phyloP scores from a whole-genome alignment of 1,139 yeast genomes.

The Debaryomyces psychrophilus region DNA sequence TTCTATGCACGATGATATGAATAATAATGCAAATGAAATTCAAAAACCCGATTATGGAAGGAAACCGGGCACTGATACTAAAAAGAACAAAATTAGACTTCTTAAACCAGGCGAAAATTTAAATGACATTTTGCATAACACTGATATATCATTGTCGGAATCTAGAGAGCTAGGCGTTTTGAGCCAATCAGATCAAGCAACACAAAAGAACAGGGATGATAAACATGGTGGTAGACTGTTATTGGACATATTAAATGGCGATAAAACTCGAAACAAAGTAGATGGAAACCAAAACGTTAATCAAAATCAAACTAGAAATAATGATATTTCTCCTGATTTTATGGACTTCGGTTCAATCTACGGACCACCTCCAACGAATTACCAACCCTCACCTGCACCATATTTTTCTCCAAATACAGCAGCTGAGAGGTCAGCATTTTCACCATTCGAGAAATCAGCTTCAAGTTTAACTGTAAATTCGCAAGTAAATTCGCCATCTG shows the following conservation, averaged over 20 bases:
- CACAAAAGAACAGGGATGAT: not conserved
- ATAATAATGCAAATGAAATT: constrained; percentile 1
- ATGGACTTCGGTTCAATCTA: constrained; percentile 5
- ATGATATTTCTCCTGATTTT: not conserved
- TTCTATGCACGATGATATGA: not conserved
- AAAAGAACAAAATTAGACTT: constrained; percentile 27
- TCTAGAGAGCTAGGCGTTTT: not conserved
- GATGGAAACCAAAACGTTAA: not conserved
- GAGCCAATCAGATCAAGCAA: not conserved
- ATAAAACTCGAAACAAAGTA: constrained; percentile 10
- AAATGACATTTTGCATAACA: constrained; percentile 14
- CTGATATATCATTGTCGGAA: not conserved
- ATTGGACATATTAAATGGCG: constrained; percentile 21
- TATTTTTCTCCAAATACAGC: not conserved
- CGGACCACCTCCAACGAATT: not conserved
- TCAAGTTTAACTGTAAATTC: not conserved
- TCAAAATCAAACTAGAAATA: not conserved
- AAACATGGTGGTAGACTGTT: constrained; percentile 17
- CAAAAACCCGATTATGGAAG: not conserved
- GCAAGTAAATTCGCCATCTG: constrained; percentile 1
- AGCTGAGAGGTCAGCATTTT: constrained; percentile 1
- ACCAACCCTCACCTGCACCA: not conserved
- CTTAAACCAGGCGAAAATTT: constrained; percentile 37
- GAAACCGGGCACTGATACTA: constrained; percentile 13
- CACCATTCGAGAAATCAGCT: not conserved